Evolutionary conservation across 306 rosid genomes (phyloP).

Genomic region (Senna tora): DNA sequence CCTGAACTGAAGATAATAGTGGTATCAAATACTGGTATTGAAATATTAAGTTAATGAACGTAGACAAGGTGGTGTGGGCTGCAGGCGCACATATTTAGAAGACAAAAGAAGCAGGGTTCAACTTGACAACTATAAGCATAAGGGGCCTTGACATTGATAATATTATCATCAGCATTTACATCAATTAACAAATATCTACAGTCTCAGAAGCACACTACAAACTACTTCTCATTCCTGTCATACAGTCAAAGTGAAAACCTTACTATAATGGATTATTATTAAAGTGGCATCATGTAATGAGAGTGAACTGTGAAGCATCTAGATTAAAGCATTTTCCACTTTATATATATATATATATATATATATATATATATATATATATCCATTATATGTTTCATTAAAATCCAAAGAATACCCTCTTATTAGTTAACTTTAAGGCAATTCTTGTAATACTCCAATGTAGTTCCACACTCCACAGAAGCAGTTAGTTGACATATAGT

Average conservation of each 20-base stretch:
- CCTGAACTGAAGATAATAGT: not conserved
- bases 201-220: not conserved
- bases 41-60: not conserved
- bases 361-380: too few relatives aligned
- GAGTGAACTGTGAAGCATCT: not conserved
- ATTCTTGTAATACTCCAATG: not conserved
- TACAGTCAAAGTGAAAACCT: not conserved
- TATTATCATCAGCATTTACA: not conserved
- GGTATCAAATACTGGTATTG: not conserved
- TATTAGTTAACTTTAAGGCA: slow-evolving; percentile 6
- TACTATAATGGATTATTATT: not conserved
- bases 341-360: too few relatives aligned
- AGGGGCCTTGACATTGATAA: not conserved
- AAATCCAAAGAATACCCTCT: not conserved
- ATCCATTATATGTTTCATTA: not conserved
- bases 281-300: not conserved
- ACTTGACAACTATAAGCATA: not conserved
- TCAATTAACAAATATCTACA: not conserved
- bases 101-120: not conserved
- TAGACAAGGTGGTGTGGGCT: not conserved
- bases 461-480: slow-evolving; percentile 20
- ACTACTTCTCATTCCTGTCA: not conserved
- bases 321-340: not conserved
- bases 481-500: not conserved
- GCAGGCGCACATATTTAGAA: not conserved